Conservation (phyloP, 495 filamentous ascomycete species). For the Aspergillus sparsus region DNA sequence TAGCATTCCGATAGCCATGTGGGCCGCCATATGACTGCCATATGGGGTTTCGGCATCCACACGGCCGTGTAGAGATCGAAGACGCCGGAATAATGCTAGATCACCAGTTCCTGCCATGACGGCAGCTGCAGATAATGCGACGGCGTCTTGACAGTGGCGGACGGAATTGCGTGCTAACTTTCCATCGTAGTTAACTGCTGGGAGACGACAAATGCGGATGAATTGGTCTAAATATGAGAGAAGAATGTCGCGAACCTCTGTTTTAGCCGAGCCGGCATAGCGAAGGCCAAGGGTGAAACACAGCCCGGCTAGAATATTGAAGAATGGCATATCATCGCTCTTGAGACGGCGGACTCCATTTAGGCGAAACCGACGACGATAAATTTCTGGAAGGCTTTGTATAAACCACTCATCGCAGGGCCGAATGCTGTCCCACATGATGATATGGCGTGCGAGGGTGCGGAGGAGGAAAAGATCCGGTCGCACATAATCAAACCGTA, state of each 20-base stretch:
- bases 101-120: conserved; percentile 98
- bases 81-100: conserved; percentile 79
- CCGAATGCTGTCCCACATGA: conserved; percentile 85
- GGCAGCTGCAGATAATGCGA: conserved; percentile 77
- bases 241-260: conserved; percentile 73
- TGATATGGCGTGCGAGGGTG: conserved; percentile 86
- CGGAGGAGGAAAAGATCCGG: conserved; percentile 91
- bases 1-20: conserved; percentile 87
- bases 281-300: conserved; percentile 83
- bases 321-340: conserved; percentile 84
- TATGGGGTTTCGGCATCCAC: conserved; percentile 82
- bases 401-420: conserved; percentile 73
- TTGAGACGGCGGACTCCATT: conserved; percentile 54
- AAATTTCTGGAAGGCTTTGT: conserved; percentile 66
- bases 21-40: conserved; percentile 88
- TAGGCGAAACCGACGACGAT: conserved; percentile 57
- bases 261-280: conserved; percentile 79
- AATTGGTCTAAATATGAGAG: conserved; percentile 85
- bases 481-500: conserved; percentile 92
- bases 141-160: conserved; percentile 83
- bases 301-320: conserved; percentile 86
- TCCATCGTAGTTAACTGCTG: conserved; percentile 72
- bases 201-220: conserved; percentile 71
- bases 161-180: conserved; percentile 79
- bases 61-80: conserved; percentile 86